Conservation (phyloP, 257 asterid genomes). For the Rauvolfia tetraphylla region DNA sequence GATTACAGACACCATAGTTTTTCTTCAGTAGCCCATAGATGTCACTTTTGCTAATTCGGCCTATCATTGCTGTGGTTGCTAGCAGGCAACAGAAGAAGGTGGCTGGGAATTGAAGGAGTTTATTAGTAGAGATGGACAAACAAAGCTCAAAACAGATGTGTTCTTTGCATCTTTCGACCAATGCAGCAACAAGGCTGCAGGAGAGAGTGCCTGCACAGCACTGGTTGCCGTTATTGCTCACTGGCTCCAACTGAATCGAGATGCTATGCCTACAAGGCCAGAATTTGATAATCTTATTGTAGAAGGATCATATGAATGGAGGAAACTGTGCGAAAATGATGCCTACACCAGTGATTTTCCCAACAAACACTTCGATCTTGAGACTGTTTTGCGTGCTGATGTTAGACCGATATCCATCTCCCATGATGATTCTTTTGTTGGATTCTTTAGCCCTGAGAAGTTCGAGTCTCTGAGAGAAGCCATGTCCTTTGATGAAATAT, state of each 20-base stretch:
- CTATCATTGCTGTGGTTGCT: conserved; percentile 21
- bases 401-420: conserved; percentile 49
- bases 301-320: conserved; percentile 73
- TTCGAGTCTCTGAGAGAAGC: conserved; percentile 56
- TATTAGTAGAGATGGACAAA: conserved; percentile 54
- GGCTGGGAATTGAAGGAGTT: conserved; percentile 58
- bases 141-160: conserved; percentile 44
- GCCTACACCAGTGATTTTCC: conserved; percentile 45
- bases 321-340: conserved; percentile 47
- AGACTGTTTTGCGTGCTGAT: conserved; percentile 52
- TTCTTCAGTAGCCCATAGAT: no score
- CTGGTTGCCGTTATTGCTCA: conserved; percentile 61
- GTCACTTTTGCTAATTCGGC: not conserved
- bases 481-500: conserved; percentile 63
- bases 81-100: conserved; percentile 25
- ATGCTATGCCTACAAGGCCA: conserved; percentile 39
- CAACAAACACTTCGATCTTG: conserved; percentile 72
- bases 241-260: conserved; percentile 54
- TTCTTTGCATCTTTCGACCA: conserved; percentile 79
- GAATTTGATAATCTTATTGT: conserved; percentile 57
- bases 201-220: conserved; percentile 72
- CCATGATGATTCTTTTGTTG: conserved; percentile 51
- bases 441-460: conserved; percentile 57
- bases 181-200: conserved; percentile 62
- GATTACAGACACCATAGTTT: no score